Evolutionary conservation across 441 rosid species (phyloP).

Genomic region (Biscutella auriculata): DNA sequence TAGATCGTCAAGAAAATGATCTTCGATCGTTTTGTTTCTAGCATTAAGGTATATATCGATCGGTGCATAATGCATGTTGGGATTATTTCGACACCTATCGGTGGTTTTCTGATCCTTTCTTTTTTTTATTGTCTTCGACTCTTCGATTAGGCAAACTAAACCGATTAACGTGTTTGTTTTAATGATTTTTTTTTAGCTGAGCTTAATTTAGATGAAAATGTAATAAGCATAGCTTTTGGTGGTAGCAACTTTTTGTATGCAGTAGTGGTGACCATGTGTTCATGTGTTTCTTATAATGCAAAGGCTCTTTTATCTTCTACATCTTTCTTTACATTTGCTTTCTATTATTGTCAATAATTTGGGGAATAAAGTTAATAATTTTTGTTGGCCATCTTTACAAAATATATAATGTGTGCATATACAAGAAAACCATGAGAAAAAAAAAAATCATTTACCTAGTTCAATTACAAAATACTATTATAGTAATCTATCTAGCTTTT

Average conservation of each 20-base stretch:
- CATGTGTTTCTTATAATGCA: slow-evolving; percentile 20
- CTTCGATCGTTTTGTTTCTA: background rate
- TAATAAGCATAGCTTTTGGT: slow-evolving; percentile 22
- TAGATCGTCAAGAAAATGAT: slow-evolving; percentile 25
- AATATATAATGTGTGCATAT: background rate
- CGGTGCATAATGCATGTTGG: background rate
- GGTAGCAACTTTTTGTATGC: slow-evolving; percentile 15
- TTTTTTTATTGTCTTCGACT: background rate
- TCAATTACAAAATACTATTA: no score
- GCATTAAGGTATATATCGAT: background rate
- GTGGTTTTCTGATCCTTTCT: background rate
- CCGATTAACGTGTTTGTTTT: background rate
- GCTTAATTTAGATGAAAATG: slow-evolving; percentile 14
- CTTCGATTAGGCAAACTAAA: slow-evolving; percentile 3
- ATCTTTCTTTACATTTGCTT: background rate
- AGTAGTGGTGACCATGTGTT: slow-evolving; percentile 24
- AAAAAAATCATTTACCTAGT: no score
- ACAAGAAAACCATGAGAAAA: slow-evolving; percentile 5
- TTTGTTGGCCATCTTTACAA: slow-evolving; percentile 3
- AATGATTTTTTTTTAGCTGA: slow-evolving; percentile 12
- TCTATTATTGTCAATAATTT: slow-evolving; percentile 22
- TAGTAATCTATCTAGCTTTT: no score
- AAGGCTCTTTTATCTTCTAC: slow-evolving; percentile 7
- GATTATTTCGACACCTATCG: slow-evolving; percentile 2
- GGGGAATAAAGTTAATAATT: slow-evolving; percentile 9